Evolutionary conservation across 768 basidiomycete genomes (phyloP).

Genomic region (Mycena rebaudengoi): DNA sequence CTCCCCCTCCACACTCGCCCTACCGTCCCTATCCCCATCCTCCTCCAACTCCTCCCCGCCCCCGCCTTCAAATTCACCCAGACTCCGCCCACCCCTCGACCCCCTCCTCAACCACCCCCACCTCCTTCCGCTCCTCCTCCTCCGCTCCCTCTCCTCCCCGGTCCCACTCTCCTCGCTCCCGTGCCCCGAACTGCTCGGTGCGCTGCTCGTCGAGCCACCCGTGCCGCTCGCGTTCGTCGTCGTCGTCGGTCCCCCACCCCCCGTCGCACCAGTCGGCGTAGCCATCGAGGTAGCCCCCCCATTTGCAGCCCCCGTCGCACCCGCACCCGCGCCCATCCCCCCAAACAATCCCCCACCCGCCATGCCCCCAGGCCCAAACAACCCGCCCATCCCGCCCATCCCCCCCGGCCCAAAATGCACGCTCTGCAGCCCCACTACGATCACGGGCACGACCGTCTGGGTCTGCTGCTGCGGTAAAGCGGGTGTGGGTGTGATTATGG

Average conservation of each 20-base stretch:
- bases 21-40: constrained; percentile 53
- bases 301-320: not conserved
- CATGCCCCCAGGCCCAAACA: constrained; percentile 11
- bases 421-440: constrained; percentile 84
- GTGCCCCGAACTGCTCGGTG: too few relatives aligned
- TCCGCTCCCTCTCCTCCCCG: not conserved
- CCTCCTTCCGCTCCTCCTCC: not conserved
- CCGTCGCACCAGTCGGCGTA: too few relatives aligned
- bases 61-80: constrained; percentile 28
- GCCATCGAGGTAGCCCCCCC: too few relatives aligned
- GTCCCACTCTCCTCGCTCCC: not conserved
- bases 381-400: not conserved
- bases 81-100: constrained; percentile 7
- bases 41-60: constrained; percentile 5
- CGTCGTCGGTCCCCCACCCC: too few relatives aligned
- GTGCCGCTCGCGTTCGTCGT: too few relatives aligned
- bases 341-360: not conserved
- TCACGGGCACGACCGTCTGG: constrained; percentile 78
- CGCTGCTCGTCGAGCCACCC: too few relatives aligned
- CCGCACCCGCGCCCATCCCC: not conserved
- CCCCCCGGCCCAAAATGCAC: constrained; percentile 40
- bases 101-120: constrained; percentile 6
- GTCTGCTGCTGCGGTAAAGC: not conserved
- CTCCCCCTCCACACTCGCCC: not conserved
- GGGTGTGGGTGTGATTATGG: not conserved